Base-by-base conservation (phyloP, 202 grass and related monocot species). In the Saccharum hybrid region DNA sequence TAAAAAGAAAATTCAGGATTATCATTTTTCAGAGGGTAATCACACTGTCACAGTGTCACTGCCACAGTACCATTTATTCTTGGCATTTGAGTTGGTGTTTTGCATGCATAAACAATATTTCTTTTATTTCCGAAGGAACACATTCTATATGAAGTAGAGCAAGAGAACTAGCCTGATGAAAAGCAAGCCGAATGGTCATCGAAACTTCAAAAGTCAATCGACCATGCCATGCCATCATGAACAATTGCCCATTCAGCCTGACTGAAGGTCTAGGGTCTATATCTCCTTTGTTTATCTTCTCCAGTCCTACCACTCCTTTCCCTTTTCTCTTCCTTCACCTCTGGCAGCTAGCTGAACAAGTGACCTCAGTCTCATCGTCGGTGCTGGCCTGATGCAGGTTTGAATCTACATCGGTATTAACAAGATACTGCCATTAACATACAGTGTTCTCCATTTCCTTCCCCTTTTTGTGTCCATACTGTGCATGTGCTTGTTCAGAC, bases 11-110 rank as follows among this genome's bases (percentile, higher is more conserved):
- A 59, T 9, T 22, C 54, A 59, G 52, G 54, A 59, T 6, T 59
- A 22, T 10, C 19, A 59, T 59, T 59, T 21, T 59, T 22, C 8
- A 59, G 54, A 59, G 54, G 19, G 7, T 59, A 59, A 59, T 66
- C 2, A 36, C 63, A 19, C 33, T 9, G 31, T 37, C 2, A 36
- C 63, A 19, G 15, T 9, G 31, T 37, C 63, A 4, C 13, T 66
- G 64, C 14, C 30, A 66, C 33, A 67, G 33, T 67, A n/a, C 15
- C 64, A 67, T 67, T n/a, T 67, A 67, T 67, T 39, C 7, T 67
- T 19, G 7, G 64, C 64, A 67, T 67, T 10, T 38, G 16, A 67
- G 64, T 38, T 67, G 64, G 8, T n/a, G 33, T n/a, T 39, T 59
- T 59, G 54, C 54, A 22, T 59, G 19, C 19, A 10, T 22, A 59